Percentiles rank a stretch among this genome's conserved stretches.
phyloP scores from a whole-genome alignment of 2,329 filamentous ascomycete species.

The Periconia digitata region DNA sequence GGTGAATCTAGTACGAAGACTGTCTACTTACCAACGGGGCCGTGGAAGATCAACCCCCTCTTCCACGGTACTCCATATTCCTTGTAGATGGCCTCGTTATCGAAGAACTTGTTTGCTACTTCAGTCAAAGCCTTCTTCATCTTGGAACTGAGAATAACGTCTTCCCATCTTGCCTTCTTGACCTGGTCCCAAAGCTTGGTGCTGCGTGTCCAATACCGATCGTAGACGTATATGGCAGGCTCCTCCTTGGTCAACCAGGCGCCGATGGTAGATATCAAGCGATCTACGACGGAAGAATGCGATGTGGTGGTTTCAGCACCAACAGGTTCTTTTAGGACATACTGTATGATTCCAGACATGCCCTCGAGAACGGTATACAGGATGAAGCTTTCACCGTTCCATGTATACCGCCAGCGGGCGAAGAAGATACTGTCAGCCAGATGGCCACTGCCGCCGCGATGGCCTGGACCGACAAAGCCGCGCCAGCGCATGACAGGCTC shows the following conservation, averaged over 20 bases:
- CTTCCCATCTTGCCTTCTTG: slow-evolving; percentile 47
- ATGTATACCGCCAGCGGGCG: slow-evolving; percentile 44
- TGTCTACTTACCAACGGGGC: slow-evolving; percentile 21
- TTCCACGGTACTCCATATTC: slow-evolving; percentile 52
- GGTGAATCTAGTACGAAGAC: neutral
- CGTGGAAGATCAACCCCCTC: slow-evolving; percentile 48
- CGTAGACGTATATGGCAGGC: slow-evolving; percentile 48
- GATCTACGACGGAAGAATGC: slow-evolving; percentile 40
- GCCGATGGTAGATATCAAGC: slow-evolving; percentile 42
- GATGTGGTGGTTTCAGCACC: slow-evolving; percentile 34
- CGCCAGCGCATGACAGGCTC: slow-evolving; percentile 43
- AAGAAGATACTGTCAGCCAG: slow-evolving; percentile 45
- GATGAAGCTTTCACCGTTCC: slow-evolving; percentile 43
- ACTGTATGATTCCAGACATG: slow-evolving; percentile 36
- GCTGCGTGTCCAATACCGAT: slow-evolving; percentile 45
- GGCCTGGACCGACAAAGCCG: slow-evolving; percentile 36
- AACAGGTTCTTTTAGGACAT: slow-evolving; percentile 43
- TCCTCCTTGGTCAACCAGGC: slow-evolving; percentile 41
- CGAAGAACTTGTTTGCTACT: slow-evolving; percentile 45
- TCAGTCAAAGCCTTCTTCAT: slow-evolving; percentile 47
- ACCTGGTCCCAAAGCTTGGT: slow-evolving; percentile 44
- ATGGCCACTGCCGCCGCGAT: slow-evolving; percentile 31
- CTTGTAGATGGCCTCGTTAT: slow-evolving; percentile 43
- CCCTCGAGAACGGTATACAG: slow-evolving; percentile 39
- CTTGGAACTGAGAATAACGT: slow-evolving; percentile 50